Evolutionary conservation across 331 rosid genomes (phyloP), one percentile per base, ranked within the genome.

Genomic region (Quercus tomentella): DNA sequence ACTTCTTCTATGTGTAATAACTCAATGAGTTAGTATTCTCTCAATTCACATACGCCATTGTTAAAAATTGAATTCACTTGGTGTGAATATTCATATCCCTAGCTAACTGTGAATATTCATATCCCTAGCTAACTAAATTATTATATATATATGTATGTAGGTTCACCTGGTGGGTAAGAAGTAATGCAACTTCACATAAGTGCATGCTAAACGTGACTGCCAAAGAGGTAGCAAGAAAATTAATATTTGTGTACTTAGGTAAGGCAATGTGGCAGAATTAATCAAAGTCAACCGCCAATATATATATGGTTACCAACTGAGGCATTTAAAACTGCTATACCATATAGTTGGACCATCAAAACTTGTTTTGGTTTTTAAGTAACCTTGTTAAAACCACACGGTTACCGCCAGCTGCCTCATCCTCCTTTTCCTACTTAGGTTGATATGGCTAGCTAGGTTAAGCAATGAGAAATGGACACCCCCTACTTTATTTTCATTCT

Each of bases 351-450:
- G 88, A 85, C 86, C 86, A 80, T 77, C 61, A 72, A 72, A 73
- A 43, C 84, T 76, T 1, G 78, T 79, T 82, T 73, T 4, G 63
- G 73, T 70, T 77, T 80, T 86, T 37, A 86, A 77, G 73, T 54
- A 80, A 70, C 66, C 67, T 74, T 56, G 78, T 85, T 89, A 78
- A 89, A 81, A 80, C 75, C 90, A 87, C 87, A 83, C 84, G 79
- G 78, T 79, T 73, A 72, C 70, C 63, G 54, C 67, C 83, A 78
- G 86, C 87, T 84, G 74, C 88, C 77, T 80, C 63, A 15, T 11
- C 54, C 54, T 14, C 18, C 54, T 11, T 14, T 49, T 14, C 54
- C 54, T 49, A 14, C 1, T 49, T 49, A 3, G 17, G 17, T 49
- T 10, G 54, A 11, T 49, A 3, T 45, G 16, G 54, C 16, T 37